These are phyloP conservation scores for Cucumis melo DNA, from an alignment of 306 rosid genomes.

Conservation along the genomic window DNA sequence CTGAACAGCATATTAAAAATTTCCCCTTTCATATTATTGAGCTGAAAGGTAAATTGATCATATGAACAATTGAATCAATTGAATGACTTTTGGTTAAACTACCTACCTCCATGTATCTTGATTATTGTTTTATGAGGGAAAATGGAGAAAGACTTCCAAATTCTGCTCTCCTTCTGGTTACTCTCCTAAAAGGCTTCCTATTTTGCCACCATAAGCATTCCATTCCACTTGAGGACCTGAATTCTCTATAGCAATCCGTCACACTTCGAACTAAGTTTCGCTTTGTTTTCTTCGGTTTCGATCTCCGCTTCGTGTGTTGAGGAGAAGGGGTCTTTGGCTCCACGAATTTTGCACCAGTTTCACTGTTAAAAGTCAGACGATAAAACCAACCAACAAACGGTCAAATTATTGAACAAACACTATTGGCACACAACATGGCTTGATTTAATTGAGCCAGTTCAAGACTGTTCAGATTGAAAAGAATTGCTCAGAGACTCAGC, in stretches of 20 bases:
- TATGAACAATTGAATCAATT: slow-evolving; percentile 63
- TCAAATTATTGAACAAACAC: neutral
- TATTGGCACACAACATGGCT: neutral
- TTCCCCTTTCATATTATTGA: slow-evolving; percentile 5
- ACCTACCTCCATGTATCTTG: slow-evolving; percentile 13
- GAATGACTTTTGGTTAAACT: slow-evolving; percentile 22
- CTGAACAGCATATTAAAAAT: neutral
- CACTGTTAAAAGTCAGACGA: slow-evolving; percentile 31
- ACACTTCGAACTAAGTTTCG: slow-evolving; percentile 11
- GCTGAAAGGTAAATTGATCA: slow-evolving; percentile 11
- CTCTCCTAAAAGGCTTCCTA: slow-evolving; percentile 84
- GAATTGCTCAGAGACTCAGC: neutral
- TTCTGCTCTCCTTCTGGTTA: slow-evolving; percentile 48
- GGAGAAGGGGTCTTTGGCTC: slow-evolving; percentile 90
- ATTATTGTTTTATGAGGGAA: slow-evolving; percentile 24
- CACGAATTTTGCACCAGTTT: slow-evolving; percentile 30
- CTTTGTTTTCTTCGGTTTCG: slow-evolving; percentile 31
- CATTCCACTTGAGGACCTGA: slow-evolving; percentile 33
- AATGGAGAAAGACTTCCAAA: slow-evolving; percentile 45
- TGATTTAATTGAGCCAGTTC: neutral
- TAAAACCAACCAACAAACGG: neutral
- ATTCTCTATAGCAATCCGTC: slow-evolving; percentile 15
- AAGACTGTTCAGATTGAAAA: neutral
- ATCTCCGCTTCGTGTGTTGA: slow-evolving; percentile 40
- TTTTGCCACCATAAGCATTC: slow-evolving; percentile 70